A percentile compares a stretch with the other conserved stretches of the same genome.
Evolutionary conservation across 192 early-diverging fungal genomes (phyloP).

Genomic region (Diversispora epigaea): DNA sequence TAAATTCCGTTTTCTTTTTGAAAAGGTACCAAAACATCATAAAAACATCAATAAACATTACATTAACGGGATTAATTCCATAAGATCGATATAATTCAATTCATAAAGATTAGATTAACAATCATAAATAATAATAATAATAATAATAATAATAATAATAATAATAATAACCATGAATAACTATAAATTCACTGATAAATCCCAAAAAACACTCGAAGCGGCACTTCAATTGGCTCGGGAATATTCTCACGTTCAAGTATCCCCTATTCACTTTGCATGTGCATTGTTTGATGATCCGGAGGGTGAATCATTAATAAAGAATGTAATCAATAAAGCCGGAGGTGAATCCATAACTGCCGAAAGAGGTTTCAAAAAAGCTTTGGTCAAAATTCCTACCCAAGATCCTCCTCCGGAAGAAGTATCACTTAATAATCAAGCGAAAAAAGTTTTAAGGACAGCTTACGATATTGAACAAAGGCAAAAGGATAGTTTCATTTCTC

Average conservation of each 20-base stretch:
- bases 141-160: too few species aligned
- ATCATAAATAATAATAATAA: too few species aligned
- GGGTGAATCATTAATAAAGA: slow-evolving; percentile 71
- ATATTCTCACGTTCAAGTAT: slow-evolving; percentile 70
- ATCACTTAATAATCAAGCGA: slow-evolving; percentile 59
- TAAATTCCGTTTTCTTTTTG: too few species aligned
- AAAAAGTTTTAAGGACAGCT: slow-evolving; percentile 68
- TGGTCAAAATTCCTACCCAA: slow-evolving; percentile 82
- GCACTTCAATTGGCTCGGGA: slow-evolving; percentile 73
- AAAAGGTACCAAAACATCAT: too few species aligned
- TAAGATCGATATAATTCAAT: background rate
- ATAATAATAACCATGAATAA: slow-evolving; percentile 50
- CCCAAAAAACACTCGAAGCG: slow-evolving; percentile 62
- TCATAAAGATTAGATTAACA: background rate
- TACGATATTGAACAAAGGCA: slow-evolving; percentile 82
- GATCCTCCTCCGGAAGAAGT: slow-evolving; percentile 80
- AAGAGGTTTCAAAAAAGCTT: slow-evolving; percentile 72
- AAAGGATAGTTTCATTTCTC: slow-evolving; percentile 84
- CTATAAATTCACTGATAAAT: slow-evolving; percentile 85
- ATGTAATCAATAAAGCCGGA: slow-evolving; percentile 80
- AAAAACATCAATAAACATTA: too few species aligned
- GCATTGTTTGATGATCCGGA: slow-evolving; percentile 83
- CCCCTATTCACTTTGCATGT: slow-evolving; percentile 78
- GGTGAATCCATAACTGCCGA: slow-evolving; percentile 74
- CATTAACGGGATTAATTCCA: too few species aligned